Evolutionary conservation across 2,329 filamentous ascomycete species (phyloP).

Genomic region (Paraconiothyrium sp.): DNA sequence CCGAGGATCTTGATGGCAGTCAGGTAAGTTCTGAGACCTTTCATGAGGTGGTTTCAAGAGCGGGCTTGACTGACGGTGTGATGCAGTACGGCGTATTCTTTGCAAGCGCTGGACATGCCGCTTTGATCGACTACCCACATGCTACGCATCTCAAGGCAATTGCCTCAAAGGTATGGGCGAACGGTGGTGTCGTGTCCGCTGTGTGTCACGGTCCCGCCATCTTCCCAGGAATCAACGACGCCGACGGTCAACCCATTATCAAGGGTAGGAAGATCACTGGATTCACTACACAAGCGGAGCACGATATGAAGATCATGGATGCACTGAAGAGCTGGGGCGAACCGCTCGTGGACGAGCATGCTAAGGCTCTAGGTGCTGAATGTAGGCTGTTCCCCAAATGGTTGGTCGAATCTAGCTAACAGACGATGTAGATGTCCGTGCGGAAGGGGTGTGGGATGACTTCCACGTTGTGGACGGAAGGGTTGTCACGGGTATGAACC

Average conservation of each 20-base stretch:
- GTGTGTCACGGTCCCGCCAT: slow-evolving; percentile 56
- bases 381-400: slow-evolving; percentile 32
- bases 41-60: not conserved
- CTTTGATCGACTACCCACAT: slow-evolving; percentile 58
- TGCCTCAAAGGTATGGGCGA: slow-evolving; percentile 49
- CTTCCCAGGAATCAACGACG: slow-evolving; percentile 48
- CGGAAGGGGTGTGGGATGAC: slow-evolving; percentile 38
- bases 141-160: slow-evolving; percentile 54
- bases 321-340: slow-evolving; percentile 39
- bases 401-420: not conserved
- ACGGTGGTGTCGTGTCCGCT: slow-evolving; percentile 54
- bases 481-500: slow-evolving; percentile 51
- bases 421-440: slow-evolving; percentile 27
- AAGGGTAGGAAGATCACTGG: slow-evolving; percentile 49
- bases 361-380: slow-evolving; percentile 39
- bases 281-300: slow-evolving; percentile 50
- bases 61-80: not conserved
- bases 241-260: slow-evolving; percentile 44
- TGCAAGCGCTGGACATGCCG: slow-evolving; percentile 57
- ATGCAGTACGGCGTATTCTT: slow-evolving; percentile 52
- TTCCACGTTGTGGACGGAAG: slow-evolving; percentile 46
- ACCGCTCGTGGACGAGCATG: slow-evolving; percentile 44
- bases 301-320: slow-evolving; percentile 47
- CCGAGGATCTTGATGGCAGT: slow-evolving; percentile 6
- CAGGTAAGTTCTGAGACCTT: not conserved